A percentile compares a stretch with the other conserved stretches of the same genome.
These are phyloP conservation scores for Helicosporidium sp. DNA, from an alignment of 139 green algal species.

Conservation along the genomic window DNA sequence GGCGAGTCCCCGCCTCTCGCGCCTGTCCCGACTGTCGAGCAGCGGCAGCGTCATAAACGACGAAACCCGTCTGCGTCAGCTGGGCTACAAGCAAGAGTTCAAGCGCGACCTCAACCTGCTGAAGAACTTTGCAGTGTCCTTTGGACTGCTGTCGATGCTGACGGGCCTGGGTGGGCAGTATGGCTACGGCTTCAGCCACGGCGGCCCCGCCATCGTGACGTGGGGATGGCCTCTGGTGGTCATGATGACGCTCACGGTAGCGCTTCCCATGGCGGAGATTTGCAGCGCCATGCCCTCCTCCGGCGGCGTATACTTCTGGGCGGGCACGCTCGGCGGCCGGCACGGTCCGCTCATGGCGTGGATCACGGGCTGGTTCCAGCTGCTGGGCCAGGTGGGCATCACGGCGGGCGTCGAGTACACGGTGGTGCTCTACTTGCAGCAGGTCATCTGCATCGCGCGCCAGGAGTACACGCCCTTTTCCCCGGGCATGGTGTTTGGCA, in stretches of 20 bases:
- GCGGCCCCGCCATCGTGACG: constrained; percentile 14
- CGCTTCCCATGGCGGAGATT: constrained; percentile 20
- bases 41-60: neutral
- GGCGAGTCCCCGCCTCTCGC: constrained; percentile 1
- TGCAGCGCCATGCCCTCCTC: constrained; percentile 19
- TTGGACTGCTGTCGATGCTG: constrained; percentile 16
- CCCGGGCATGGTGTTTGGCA: neutral
- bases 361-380: constrained; percentile 4
- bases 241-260: constrained; percentile 15
- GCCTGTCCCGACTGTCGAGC: too few relatives aligned
- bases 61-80: constrained; percentile 8
- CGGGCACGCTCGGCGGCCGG: constrained; percentile 4
- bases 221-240: constrained; percentile 27
- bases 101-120: constrained; percentile 15
- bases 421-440: neutral
- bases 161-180: constrained; percentile 16
- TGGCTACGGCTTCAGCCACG: constrained; percentile 9
- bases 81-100: constrained; percentile 23
- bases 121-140: constrained; percentile 19
- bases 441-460: neutral
- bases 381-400: constrained; percentile 9
- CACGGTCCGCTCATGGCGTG: constrained; percentile 1
- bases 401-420: constrained; percentile 11
- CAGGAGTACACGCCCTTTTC: neutral
- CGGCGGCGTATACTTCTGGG: constrained; percentile 17